These are phyloP conservation scores for Aspergillus latus DNA, from an alignment of 2,329 filamentous ascomycete species.

Conservation along the genomic window DNA sequence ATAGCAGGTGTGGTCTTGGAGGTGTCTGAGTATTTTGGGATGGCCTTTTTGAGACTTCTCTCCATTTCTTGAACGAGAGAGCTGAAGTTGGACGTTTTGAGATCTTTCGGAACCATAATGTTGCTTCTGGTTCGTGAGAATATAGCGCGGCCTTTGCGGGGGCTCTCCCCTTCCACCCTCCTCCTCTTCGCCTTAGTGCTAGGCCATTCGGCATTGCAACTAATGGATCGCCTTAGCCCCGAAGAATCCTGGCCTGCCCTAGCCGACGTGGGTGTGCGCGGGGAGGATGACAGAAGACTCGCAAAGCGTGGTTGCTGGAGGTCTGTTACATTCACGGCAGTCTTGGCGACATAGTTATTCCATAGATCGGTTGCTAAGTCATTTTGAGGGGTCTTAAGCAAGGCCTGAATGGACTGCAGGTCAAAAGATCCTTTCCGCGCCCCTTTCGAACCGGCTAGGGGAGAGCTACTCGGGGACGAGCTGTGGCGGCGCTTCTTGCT, in stretches of 20 bases:
- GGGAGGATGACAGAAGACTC: slow-evolving; percentile 69
- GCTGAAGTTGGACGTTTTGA: slow-evolving; percentile 49
- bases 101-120: slow-evolving; percentile 38
- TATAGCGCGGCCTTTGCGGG: slow-evolving; percentile 48
- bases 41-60: slow-evolving; percentile 45
- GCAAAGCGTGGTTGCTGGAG: slow-evolving; percentile 59
- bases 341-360: slow-evolving; percentile 68
- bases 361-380: slow-evolving; percentile 75
- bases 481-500: slow-evolving; percentile 69
- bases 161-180: slow-evolving; percentile 53
- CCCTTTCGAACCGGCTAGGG: slow-evolving; percentile 49
- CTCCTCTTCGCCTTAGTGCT: slow-evolving; percentile 61
- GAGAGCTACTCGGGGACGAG: slow-evolving; percentile 71
- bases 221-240: slow-evolving; percentile 63
- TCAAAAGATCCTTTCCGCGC: slow-evolving; percentile 51
- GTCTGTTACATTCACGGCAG: slow-evolving; percentile 48
- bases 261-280: slow-evolving; percentile 59
- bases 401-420: slow-evolving; percentile 57
- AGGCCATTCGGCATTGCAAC: slow-evolving; percentile 70
- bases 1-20: slow-evolving; percentile 48
- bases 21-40: slow-evolving; percentile 31
- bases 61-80: slow-evolving; percentile 68
- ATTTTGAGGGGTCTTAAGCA: slow-evolving; percentile 65
- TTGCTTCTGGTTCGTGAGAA: slow-evolving; percentile 45
- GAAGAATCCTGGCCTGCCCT: slow-evolving; percentile 45